Evolutionary conservation across 148 eudicot species (phyloP).

Genomic region (Camellia japonica): DNA sequence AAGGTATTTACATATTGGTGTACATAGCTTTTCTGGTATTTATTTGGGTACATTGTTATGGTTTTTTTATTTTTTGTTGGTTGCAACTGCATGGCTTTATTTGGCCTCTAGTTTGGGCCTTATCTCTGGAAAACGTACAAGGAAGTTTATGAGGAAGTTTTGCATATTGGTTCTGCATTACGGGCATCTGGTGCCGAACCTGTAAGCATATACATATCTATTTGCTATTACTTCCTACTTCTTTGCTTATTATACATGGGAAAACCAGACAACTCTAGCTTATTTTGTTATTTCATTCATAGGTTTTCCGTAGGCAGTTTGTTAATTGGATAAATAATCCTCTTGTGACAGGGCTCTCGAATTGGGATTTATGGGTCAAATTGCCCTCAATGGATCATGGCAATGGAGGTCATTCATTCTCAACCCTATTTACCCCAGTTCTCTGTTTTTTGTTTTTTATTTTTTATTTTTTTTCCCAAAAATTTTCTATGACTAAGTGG

Average conservation of each 20-base stretch:
- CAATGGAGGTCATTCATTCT: constrained; percentile 77
- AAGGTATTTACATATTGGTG: constrained; percentile 48
- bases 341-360: constrained; percentile 58
- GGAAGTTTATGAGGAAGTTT: constrained; percentile 71
- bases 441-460: not conserved
- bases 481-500: not conserved
- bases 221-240: not conserved
- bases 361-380: constrained; percentile 94
- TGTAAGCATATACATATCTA: constrained; percentile 41
- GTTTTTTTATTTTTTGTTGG: not conserved
- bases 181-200: constrained; percentile 77
- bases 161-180: constrained; percentile 70
- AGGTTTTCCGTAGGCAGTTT: not conserved
- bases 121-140: constrained; percentile 87
- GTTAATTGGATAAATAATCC: not conserved
- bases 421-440: not conserved
- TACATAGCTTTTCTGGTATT: too few relatives aligned
- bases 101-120: constrained; percentile 64
- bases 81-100: not conserved
- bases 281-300: not conserved
- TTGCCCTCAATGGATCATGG: constrained; percentile 93
- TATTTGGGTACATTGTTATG: not conserved
- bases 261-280: not conserved
- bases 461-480: not conserved
- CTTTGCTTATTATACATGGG: not conserved